Evolutionary conservation across 1,284 basidiomycete genomes (phyloP).

Genomic region (Puccinia hordei): DNA sequence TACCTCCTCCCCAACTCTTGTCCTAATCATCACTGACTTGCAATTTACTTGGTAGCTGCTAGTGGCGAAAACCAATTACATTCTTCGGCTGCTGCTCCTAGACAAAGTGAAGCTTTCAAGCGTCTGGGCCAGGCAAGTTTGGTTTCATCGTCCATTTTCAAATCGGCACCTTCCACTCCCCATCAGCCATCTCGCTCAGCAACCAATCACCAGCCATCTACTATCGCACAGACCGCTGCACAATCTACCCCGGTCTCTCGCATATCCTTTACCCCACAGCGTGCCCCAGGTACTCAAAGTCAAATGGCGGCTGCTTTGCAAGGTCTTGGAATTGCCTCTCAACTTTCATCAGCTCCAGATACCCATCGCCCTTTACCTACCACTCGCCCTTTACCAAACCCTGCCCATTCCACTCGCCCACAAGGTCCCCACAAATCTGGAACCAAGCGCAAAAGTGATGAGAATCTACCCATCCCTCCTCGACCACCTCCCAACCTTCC

Average conservation of each 20-base stretch:
- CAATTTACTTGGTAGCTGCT: no score
- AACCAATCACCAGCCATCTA: neutral
- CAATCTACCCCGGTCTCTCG: constrained; percentile 2
- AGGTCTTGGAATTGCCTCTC: constrained; percentile 35
- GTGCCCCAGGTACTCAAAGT: constrained; percentile 34
- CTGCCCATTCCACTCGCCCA: neutral
- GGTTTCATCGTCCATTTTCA: constrained; percentile 46
- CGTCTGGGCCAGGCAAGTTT: constrained; percentile 45
- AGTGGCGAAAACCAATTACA: constrained; percentile 33
- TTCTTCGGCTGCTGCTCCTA: constrained; percentile 44
- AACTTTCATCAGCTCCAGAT: constrained; percentile 7
- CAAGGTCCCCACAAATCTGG: neutral
- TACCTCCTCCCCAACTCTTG: no score
- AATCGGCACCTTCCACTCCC: constrained; percentile 28
- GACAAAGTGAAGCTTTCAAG: constrained; percentile 48
- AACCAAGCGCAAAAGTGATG: constrained; percentile 44
- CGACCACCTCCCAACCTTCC: constrained; percentile 39
- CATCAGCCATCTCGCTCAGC: neutral
- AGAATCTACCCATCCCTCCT: constrained; percentile 39
- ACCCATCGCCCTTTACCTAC: neutral
- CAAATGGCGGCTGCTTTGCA: constrained; percentile 49
- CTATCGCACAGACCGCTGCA: neutral
- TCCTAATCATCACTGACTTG: no score
- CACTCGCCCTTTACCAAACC: neutral
- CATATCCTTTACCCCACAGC: constrained; percentile 16